phyloP scores from a whole-genome alignment of 1,139 yeast species.

The Fermentozyma sake region DNA sequence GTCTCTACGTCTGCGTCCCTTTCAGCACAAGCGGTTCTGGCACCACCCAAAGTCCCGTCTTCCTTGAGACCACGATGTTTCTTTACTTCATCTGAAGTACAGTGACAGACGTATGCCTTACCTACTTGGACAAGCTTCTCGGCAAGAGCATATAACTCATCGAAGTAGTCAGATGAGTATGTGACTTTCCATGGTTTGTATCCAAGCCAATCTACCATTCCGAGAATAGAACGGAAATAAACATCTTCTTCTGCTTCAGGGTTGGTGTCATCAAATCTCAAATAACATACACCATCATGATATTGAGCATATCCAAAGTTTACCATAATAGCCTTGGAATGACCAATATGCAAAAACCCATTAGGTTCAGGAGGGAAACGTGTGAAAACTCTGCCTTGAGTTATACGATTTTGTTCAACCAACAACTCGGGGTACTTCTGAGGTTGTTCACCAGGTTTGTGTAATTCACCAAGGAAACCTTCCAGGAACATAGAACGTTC shows the following conservation, averaged over 20 bases:
- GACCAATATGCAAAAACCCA: constrained; percentile 96
- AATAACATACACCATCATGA: constrained; percentile 80
- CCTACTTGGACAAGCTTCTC: constrained; percentile 67
- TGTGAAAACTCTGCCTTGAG: constrained; percentile 80
- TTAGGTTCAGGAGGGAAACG: constrained; percentile 99
- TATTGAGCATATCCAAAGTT: constrained; percentile 91
- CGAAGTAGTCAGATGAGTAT: constrained; percentile 94
- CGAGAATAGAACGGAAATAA: constrained; percentile 77
- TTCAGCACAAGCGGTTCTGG: constrained; percentile 77
- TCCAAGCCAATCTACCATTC: constrained; percentile 90
- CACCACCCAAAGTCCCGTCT: constrained; percentile 93
- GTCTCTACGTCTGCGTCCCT: constrained; percentile 68
- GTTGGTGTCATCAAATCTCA: constrained; percentile 95
- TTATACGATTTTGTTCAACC: constrained; percentile 71
- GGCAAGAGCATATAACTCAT: constrained; percentile 80
- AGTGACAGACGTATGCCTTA: constrained; percentile 87
- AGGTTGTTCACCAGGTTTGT: constrained; percentile 92
- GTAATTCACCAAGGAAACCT: constrained; percentile 93
- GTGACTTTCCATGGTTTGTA: constrained; percentile 91
- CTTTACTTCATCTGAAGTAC: constrained; percentile 89
- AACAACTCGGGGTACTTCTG: constrained; percentile 83
- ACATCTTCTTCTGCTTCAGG: constrained; percentile 98
- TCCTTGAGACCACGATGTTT: constrained; percentile 83
- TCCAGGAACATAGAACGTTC: constrained; percentile 86
- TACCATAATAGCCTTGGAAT: constrained; percentile 94